Evolutionary conservation across 306 rosid genomes (phyloP), one percentile per base, ranked within the genome.

Genomic region (Psophocarpus tetragonolobus): DNA sequence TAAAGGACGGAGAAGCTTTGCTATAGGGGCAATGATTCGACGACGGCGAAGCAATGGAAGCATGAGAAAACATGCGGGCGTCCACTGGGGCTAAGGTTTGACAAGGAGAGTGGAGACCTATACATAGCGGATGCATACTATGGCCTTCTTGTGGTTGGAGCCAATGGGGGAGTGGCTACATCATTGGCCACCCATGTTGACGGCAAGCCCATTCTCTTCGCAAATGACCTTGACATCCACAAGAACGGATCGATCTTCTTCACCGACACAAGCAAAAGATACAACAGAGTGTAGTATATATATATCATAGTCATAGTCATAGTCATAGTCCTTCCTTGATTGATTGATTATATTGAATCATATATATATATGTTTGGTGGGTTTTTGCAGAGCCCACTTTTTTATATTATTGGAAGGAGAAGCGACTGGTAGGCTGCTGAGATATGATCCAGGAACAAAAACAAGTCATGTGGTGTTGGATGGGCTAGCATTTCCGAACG

Each of bases 401-500:
- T 85, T 92, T 69, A 89, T 92, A 50, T 68, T 95, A 64, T 82
- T 95, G 81, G 97, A 95, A 92, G 99, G 97, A 71, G 97, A 95
- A 87, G 83, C 97, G n/a, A 91, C 96, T 0, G 97, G 97, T 8
- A 89, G 99, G 86, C 96, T 92, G 71, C 87, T 89, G 0, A 88
- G 97, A 84, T 95, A 92, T 78, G 98, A 95, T 51, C 98, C 97
- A 74, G 86, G 88, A 3, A 92, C 97, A 14, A 88, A 91, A 88
- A 83, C 90, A 71, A 95, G 97, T 11, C 91, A 86, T 54, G 85
- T 91, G 83, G 94, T 95, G 8, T 83, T 95, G 83, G 92, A 91
- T 53, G 96, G 97, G 4, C 92, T 95, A 86, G 97, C 97, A 71
- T 95, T 92, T 78, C 97, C 98, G 14, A 95, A 95, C 42, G 98